Evolutionary conservation across 352 stramenopile species (phyloP).

Genomic region (Thraustochytrium sp.): DNA sequence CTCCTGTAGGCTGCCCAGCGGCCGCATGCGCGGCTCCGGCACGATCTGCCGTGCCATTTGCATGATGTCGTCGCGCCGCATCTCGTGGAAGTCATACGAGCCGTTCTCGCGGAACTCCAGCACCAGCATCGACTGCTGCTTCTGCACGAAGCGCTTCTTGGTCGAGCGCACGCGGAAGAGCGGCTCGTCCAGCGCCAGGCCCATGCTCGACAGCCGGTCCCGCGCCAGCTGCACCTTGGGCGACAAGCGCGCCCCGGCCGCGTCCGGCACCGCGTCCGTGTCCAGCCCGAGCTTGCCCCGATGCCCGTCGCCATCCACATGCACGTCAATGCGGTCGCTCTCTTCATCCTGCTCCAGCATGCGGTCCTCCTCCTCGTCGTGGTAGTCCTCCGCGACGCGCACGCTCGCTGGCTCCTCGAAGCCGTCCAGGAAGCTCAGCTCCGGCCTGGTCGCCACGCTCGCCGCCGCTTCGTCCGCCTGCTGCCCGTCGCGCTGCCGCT

Average conservation of each 20-base stretch:
- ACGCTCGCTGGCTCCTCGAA: too few relatives aligned
- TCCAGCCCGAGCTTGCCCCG: too few relatives aligned
- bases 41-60: neutral
- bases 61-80: constrained; percentile 41
- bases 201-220: neutral
- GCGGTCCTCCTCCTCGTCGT: too few relatives aligned
- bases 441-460: too few relatives aligned
- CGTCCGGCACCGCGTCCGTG: too few relatives aligned
- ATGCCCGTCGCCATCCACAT: too few relatives aligned
- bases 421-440: too few relatives aligned
- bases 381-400: too few relatives aligned
- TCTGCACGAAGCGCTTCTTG: constrained; percentile 39
- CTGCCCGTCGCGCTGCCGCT: too few relatives aligned
- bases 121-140: constrained; percentile 37
- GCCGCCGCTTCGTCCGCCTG: too few relatives aligned
- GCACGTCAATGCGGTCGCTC: too few relatives aligned
- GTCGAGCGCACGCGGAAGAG: constrained; percentile 9
- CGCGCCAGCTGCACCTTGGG: neutral
- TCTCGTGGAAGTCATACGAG: neutral
- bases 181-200: neutral
- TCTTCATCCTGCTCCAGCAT: too few relatives aligned
- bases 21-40: neutral
- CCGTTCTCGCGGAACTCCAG: constrained; percentile 34
- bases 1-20: neutral
- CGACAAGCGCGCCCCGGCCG: neutral